These are phyloP conservation scores for Metarhizium sp. DNA, from an alignment of 2,329 filamentous ascomycete species.

Conservation along the genomic window DNA sequence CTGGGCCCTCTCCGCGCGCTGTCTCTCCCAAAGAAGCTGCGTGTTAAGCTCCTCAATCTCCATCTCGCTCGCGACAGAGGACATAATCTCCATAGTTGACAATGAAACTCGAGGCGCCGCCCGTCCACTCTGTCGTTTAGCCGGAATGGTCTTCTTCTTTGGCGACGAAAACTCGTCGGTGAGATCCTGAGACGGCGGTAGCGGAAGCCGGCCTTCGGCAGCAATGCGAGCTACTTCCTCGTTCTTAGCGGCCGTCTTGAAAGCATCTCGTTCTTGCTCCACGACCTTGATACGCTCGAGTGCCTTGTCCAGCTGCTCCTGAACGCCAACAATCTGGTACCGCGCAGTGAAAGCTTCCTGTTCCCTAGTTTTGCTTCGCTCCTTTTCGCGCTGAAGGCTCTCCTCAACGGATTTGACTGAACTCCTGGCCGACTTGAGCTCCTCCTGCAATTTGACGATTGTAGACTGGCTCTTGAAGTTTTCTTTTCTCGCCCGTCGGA, in stretches of 20 bases:
- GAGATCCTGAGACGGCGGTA: slow-evolving; percentile 44
- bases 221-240: slow-evolving; percentile 66
- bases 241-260: slow-evolving; percentile 62
- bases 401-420: slow-evolving; percentile 48
- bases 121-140: slow-evolving; percentile 21
- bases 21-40: slow-evolving; percentile 48
- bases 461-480: slow-evolving; percentile 65
- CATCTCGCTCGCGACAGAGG: slow-evolving; percentile 45
- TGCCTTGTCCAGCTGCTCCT: slow-evolving; percentile 58
- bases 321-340: slow-evolving; percentile 53
- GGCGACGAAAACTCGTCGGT: slow-evolving; percentile 56
- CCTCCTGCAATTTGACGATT: slow-evolving; percentile 63
- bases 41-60: slow-evolving; percentile 48
- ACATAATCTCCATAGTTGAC: slow-evolving; percentile 39
- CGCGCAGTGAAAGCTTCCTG: slow-evolving; percentile 61
- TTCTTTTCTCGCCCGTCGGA: slow-evolving; percentile 59
- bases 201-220: slow-evolving; percentile 58
- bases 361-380: slow-evolving; percentile 50
- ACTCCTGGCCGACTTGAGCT: slow-evolving; percentile 53
- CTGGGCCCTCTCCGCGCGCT: slow-evolving; percentile 57
- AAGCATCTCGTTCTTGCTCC: slow-evolving; percentile 65
- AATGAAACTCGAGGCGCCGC: slow-evolving; percentile 35
- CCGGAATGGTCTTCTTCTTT: slow-evolving; percentile 30
- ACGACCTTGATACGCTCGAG: slow-evolving; percentile 54
- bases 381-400: slow-evolving; percentile 52